These are phyloP conservation scores for Melampsora larici-populina DNA, from an alignment of 1,284 basidiomycete genomes.

Conservation along the genomic window DNA sequence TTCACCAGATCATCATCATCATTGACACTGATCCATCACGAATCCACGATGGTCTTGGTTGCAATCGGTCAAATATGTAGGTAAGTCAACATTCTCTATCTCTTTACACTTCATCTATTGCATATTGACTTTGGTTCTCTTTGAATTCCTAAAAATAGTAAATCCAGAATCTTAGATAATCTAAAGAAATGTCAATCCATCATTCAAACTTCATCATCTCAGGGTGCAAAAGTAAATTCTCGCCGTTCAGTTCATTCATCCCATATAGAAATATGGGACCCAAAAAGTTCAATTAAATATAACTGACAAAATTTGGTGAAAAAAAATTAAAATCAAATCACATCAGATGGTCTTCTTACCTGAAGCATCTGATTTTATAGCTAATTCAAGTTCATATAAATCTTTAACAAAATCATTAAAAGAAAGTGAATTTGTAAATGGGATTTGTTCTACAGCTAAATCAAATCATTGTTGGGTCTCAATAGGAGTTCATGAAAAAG, in stretches of 20 bases:
- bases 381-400: constrained; percentile 46
- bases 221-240: constrained; percentile 9
- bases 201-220: constrained; percentile 2
- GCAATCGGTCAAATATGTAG: constrained; percentile 30
- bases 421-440: constrained; percentile 48
- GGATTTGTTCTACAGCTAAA: constrained; percentile 47
- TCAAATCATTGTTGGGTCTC: constrained; percentile 49
- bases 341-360: constrained; percentile 33
- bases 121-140: no score
- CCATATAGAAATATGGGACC: no score
- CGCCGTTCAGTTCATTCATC: no score
- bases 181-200: constrained; percentile 21
- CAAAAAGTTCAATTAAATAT: no score
- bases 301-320: no score
- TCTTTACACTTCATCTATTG: no score
- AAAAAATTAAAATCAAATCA: not conserved
- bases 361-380: constrained; percentile 52
- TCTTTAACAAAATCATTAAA: constrained; percentile 48
- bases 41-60: constrained; percentile 12
- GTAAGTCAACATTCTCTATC: not conserved
- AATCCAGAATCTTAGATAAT: constrained; percentile 10
- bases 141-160: not conserved
- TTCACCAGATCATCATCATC: no score
- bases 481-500: constrained; percentile 52
- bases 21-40: no score